Conservation (phyloP, 2,329 filamentous ascomycete species). For the Ambrosiella cleistominuta region DNA sequence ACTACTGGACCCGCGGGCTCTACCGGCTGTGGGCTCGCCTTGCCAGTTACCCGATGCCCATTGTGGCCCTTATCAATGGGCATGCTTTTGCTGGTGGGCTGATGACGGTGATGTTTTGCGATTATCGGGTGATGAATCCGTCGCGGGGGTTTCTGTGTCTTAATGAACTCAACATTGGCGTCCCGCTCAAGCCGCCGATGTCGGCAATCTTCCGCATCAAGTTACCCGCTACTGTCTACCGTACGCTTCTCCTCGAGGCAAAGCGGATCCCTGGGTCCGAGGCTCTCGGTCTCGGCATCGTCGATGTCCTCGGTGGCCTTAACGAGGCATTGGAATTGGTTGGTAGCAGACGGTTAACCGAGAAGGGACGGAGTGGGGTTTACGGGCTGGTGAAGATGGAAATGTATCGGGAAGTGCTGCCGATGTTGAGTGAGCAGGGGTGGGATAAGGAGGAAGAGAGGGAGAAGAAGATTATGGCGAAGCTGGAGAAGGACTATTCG, state of each 20-base stretch:
- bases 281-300: conserved; percentile 47
- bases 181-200: conserved; percentile 59
- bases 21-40: conserved; percentile 9
- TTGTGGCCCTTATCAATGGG: conserved; percentile 59
- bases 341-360: conserved; percentile 36
- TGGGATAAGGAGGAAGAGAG: conserved; percentile 31
- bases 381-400: conserved; percentile 59
- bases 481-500: conserved; percentile 25
- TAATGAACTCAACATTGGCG: conserved; percentile 68
- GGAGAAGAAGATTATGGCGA: conserved; percentile 28
- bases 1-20: conserved; percentile 35
- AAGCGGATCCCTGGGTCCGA: conserved; percentile 45
- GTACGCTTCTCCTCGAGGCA: conserved; percentile 55
- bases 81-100: conserved; percentile 71
- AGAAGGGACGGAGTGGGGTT: conserved; percentile 45
- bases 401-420: conserved; percentile 52
- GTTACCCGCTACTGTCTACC: conserved; percentile 36
- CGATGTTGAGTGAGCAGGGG: conserved; percentile 34
- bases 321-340: conserved; percentile 46
- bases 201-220: conserved; percentile 57
- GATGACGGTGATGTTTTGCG: conserved; percentile 67
- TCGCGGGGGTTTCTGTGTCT: conserved; percentile 56
- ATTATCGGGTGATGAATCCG: conserved; percentile 64
- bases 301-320: conserved; percentile 49
- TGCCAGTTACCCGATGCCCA: conserved; percentile 56